These are phyloP conservation scores for Durusdinium trenchii DNA, from an alignment of 73 alveolate species.

Conservation along the genomic window DNA sequence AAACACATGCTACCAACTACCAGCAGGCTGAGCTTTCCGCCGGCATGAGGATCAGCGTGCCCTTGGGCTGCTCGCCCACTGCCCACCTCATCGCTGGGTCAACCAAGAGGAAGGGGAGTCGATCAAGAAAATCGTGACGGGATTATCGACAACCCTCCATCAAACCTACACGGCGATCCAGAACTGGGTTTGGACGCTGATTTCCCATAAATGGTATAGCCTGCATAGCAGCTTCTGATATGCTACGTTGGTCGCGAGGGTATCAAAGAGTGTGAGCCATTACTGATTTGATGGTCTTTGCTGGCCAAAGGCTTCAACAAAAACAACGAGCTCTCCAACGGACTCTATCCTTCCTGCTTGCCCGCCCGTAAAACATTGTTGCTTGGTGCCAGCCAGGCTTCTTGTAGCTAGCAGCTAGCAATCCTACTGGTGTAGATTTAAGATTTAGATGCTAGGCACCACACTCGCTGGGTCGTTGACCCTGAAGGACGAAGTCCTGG, in stretches of 20 bases:
- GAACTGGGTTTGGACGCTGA: too few species aligned
- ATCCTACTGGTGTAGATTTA: background rate
- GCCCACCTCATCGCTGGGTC: constrained; percentile 43
- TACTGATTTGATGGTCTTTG: too few species aligned
- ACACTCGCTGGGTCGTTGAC: constrained; percentile 65
- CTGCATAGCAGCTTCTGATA: too few species aligned
- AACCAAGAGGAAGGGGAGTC: background rate
- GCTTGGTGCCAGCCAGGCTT: background rate
- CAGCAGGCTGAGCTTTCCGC: background rate
- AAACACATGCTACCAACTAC: too few species aligned
- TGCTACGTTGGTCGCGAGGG: too few species aligned
- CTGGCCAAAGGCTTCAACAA: too few species aligned
- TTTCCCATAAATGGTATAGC: too few species aligned
- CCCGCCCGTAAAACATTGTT: too few species aligned
- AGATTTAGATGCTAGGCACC: background rate
- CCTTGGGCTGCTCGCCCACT: constrained; percentile 46
- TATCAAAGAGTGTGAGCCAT: too few species aligned
- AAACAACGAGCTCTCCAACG: too few species aligned
- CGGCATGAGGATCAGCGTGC: constrained; percentile 74
- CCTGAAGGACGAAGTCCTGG: constrained; percentile 77
- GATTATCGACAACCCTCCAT: background rate
- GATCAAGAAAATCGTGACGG: background rate
- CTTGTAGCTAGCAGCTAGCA: background rate
- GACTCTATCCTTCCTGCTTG: too few species aligned
- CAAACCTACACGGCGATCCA: too few species aligned